Evolutionary conservation across 1,284 basidiomycete species (phyloP), one percentile per base, ranked within the genome.

Genomic region (Ceratobasidium sp.): DNA sequence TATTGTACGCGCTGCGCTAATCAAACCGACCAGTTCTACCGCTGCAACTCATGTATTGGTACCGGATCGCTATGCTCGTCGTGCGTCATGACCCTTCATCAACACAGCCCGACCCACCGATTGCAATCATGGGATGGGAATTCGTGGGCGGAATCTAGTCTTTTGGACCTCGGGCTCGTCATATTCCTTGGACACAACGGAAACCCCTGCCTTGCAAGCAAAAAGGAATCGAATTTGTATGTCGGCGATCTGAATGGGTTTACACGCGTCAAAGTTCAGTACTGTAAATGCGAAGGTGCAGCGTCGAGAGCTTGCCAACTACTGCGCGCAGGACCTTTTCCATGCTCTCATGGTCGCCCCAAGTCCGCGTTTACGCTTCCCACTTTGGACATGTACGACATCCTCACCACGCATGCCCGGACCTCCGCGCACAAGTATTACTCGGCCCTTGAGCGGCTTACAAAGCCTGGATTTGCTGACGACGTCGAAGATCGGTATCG

Each of bases 401-500:
- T 41, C 11, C 8, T 54, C 8, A 7, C 19, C 1, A 67, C 64
- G 2, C 11, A 53, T 67, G 64, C 48, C 1, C 17, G n/a, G 17
- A 54, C 24, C 6, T 56, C 51, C 3, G 31, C 6, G 17, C 33
- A 56, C 5, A 33, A 44, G 19, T 56, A 56, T 45, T 56, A 69
- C 19, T 3, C 14, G 1, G 53, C 57, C 33, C 65, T 69, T 2
- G 24, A 22, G 8, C 33, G 14, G 0, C 17, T n/a, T 11, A 45
- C 65, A 1, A 54, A 69, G 6, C 31, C 65, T 1, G 50, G 65
- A 6, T 56, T 56, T 45, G 51, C 65, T 2, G 41, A 27, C 0
- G 22, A 54, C 7, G 31, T 69, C 7, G 8, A 9, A 15, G 65
- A 69, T 27, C 65, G 33, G 3, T 69, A 69, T 33, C 65, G 53